These are phyloP conservation scores for Diplosphaera chodatii DNA, from an alignment of 139 green algal genomes.

Conservation along the genomic window DNA sequence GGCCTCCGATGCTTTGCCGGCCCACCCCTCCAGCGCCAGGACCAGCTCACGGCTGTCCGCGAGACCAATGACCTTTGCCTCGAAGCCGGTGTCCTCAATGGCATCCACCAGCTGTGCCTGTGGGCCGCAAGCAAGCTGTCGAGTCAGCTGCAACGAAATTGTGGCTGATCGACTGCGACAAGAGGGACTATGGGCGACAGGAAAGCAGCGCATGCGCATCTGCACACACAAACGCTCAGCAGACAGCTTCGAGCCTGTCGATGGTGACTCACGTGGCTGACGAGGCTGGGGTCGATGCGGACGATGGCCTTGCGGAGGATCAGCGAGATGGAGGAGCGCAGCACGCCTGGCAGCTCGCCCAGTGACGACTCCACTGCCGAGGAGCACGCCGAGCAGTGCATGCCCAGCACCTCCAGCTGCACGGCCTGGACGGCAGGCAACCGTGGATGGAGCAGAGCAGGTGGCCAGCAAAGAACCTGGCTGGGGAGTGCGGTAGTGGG, in stretches of 20 bases:
- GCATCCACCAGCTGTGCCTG: conserved; percentile 40
- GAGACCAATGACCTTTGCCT: conserved; percentile 15
- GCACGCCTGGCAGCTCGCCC: conserved; percentile 31
- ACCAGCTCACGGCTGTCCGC: neutral
- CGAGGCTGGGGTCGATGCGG: conserved; percentile 4
- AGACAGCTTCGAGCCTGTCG: no score
- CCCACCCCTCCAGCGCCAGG: conserved; percentile 4
- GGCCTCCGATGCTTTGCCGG: conserved; percentile 41
- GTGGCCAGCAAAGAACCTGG: no score
- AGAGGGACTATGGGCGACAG: no score
- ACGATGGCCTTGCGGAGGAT: conserved; percentile 27
- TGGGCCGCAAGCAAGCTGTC: no score
- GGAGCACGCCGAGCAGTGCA: conserved; percentile 85
- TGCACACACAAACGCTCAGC: no score
- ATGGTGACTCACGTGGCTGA: conserved; percentile 12
- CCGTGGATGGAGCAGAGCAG: no score
- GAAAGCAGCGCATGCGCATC: no score
- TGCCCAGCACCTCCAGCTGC: conserved; percentile 69
- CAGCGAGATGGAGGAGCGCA: conserved; percentile 38
- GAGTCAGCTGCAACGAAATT: no score
- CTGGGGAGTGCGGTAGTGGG: no score
- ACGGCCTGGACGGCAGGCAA: no score
- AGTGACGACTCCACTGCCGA: conserved; percentile 64
- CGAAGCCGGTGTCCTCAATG: conserved; percentile 58
- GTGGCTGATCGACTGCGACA: no score